Base-by-base conservation (phyloP, 495 filamentous ascomycete genomes). In the Penicillium nucicola region DNA sequence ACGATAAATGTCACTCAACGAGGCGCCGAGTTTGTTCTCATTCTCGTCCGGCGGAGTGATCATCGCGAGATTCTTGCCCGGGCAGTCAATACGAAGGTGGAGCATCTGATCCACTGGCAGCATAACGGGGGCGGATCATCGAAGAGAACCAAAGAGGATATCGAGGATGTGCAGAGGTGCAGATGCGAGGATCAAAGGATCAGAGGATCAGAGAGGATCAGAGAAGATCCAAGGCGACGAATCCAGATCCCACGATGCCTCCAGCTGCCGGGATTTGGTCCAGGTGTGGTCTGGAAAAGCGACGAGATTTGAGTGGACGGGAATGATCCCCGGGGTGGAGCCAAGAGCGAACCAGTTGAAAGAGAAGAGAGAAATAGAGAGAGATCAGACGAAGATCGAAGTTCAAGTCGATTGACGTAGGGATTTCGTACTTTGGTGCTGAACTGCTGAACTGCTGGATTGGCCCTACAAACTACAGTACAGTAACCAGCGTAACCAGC, bases 1-100 rank as follows among this genome's bases (percentile, higher is more conserved):
- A 47, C 77, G 77, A 58, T 74, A 75, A 41, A 81, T 66, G n/a
- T 62, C 61, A 42, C 49, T 47, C 43, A 70, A 44, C 12, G 57
- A 40, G 41, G 28, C 33, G 14, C n/a, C 41, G 9, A 32, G 14
- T 42, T 52, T 55, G 12, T 31, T 31, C 20, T 32, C 40, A 12
- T 15, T 39, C 23, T 68, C 62, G n/a, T 44, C 53, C 1, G 65
- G 62, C 8, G 65, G 65, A 30, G 65, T 62, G 19, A 57, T 42
- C 30, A 62, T 41, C 51, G 52, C 45, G 7, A 45, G 44, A 43
- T 53, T 53, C 18, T 32, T 38, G 20, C n/a, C 38, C 23, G 45
- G 55, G 51, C 35, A 23, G 48, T 38, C 50, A 41, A 56, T 61
- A 51, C 12, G 55, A 50, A 66, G 51, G 42, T 56, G 57, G 42